phyloP scores from a whole-genome alignment of 106 monocot species.

The Dendrobium chrysotoxum region DNA sequence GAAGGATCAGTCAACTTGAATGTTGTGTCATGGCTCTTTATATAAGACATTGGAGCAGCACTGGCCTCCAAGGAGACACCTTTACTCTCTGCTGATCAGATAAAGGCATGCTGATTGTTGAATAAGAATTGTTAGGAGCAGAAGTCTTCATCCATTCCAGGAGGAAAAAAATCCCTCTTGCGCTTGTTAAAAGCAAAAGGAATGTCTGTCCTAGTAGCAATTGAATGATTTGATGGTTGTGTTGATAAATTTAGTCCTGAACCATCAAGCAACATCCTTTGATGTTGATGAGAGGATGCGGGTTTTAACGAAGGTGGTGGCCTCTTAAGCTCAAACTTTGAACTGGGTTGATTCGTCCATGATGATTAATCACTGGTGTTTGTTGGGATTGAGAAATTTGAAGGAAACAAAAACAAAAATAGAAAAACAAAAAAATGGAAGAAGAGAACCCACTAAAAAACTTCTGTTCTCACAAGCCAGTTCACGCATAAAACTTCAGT shows the following conservation, averaged over 20 bases:
- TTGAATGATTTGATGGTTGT: constrained; percentile 21
- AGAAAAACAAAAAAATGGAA: too few species aligned
- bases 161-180: too few species aligned
- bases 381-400: constrained; percentile 40
- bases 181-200: constrained; percentile 36
- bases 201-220: constrained; percentile 34
- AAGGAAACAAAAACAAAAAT: too few species aligned
- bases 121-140: constrained; percentile 24
- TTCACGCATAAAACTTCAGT: too few species aligned
- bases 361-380: constrained; percentile 47
- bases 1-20: constrained; percentile 26
- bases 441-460: too few species aligned
- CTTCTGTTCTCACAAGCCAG: too few species aligned
- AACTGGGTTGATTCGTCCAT: constrained; percentile 43
- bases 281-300: constrained; percentile 13
- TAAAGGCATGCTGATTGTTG: constrained; percentile 26
- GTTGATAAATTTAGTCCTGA: constrained; percentile 42
- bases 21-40: constrained; percentile 31
- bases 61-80: constrained; percentile 33
- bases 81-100: constrained; percentile 29
- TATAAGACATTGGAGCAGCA: constrained; percentile 23
- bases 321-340: constrained; percentile 51
- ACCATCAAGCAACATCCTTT: constrained; percentile 35
- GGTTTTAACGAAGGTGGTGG: constrained; percentile 14
- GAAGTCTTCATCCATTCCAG: constrained; percentile 38